Conservation (phyloP, 805 yeast species). For the Lipomyces lipofer region DNA sequence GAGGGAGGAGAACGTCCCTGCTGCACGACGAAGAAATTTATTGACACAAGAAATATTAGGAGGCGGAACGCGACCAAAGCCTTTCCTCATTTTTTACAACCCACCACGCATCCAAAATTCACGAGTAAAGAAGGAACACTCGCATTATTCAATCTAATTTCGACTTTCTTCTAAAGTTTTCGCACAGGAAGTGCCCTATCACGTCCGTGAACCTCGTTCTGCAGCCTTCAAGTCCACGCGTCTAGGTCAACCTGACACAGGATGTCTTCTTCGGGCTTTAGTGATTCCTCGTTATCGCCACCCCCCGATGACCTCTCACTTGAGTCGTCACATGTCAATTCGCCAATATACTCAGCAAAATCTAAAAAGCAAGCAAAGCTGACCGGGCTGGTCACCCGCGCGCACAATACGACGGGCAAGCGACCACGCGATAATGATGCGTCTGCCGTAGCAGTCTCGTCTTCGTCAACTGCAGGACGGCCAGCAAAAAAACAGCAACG, state of each 20-base stretch:
- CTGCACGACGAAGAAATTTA: too few species aligned
- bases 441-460: conserved; percentile 24
- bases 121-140: too few species aligned
- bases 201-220: background rate
- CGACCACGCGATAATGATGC: conserved; percentile 23
- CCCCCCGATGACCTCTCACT: conserved; percentile 16
- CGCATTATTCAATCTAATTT: too few species aligned
- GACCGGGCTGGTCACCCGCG: background rate
- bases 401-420: background rate
- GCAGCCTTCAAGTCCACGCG: too few species aligned
- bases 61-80: too few species aligned
- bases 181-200: too few species aligned
- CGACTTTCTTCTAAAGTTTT: background rate
- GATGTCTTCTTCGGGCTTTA: conserved; percentile 10
- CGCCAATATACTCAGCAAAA: background rate
- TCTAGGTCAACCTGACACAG: too few species aligned
- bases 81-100: too few species aligned
- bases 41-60: too few species aligned
- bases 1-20: too few species aligned
- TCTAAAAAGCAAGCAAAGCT: conserved; percentile 7
- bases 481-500: background rate
- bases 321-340: background rate
- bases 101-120: too few species aligned
- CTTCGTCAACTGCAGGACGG: background rate
- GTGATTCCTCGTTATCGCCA: conserved; percentile 24